phyloP scores from a whole-genome alignment of 805 yeast genomes.

The Debaryomyces maramus region DNA sequence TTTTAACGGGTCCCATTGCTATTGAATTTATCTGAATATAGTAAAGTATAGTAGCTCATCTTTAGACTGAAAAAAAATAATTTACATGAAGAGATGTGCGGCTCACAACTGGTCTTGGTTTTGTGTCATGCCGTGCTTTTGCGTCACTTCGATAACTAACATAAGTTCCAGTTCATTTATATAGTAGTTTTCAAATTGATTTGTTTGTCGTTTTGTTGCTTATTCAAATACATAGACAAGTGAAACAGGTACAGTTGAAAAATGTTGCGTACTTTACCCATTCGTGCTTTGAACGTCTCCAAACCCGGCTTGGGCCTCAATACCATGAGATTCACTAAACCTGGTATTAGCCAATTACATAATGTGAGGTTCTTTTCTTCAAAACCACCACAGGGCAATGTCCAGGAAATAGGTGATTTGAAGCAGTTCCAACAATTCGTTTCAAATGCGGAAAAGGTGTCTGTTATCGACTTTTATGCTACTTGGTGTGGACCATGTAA shows the following conservation, averaged over 20 bases:
- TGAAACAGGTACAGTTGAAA: too few relatives aligned
- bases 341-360: neutral
- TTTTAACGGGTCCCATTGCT: conserved; percentile 14
- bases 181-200: too few relatives aligned
- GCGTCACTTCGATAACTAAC: neutral
- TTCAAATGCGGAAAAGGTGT: conserved; percentile 23
- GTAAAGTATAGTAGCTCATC: neutral
- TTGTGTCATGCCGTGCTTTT: neutral
- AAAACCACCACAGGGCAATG: conserved; percentile 11
- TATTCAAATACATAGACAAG: too few relatives aligned
- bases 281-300: neutral
- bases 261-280: conserved; percentile 6
- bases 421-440: conserved; percentile 26
- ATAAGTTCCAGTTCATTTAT: too few relatives aligned
- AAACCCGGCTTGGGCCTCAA: neutral
- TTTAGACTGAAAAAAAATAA: conserved; percentile 5
- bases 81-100: conserved; percentile 10
- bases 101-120: conserved; percentile 4
- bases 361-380: conserved; percentile 6
- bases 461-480: conserved; percentile 43
- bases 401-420: conserved; percentile 29
- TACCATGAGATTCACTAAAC: neutral
- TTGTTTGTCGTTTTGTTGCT: too few relatives aligned
- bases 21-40: neutral
- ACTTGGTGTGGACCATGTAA: conserved; percentile 50